phyloP scores from a whole-genome alignment of 768 basidiomycete genomes.

The Pisolithus marmoratus region DNA sequence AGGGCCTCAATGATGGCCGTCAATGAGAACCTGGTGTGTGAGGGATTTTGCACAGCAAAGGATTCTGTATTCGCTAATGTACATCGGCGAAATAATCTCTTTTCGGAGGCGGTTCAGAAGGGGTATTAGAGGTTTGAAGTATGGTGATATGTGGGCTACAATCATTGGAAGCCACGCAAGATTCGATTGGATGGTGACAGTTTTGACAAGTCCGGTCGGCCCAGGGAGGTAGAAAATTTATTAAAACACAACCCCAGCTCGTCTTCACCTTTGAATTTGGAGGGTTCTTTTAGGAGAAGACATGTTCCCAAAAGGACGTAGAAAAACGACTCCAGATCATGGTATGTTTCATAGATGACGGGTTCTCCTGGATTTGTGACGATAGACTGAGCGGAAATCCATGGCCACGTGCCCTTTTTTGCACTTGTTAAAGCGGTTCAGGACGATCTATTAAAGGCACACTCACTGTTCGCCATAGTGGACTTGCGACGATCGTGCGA shows the following conservation, averaged over 20 bases:
- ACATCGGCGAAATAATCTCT: too few relatives aligned
- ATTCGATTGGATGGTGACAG: not conserved
- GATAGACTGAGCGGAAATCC: conserved; percentile 1
- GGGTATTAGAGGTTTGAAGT: not conserved
- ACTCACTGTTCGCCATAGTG: too few relatives aligned
- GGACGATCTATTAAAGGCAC: too few relatives aligned
- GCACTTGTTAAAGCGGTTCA: too few relatives aligned
- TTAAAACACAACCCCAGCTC: conserved; percentile 2
- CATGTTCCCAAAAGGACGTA: not conserved
- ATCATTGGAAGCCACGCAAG: not conserved
- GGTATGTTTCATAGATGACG: not conserved
- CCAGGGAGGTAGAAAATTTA: not conserved
- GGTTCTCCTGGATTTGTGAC: conserved; percentile 2
- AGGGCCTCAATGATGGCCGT: too few relatives aligned
- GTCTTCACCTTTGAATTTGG: not conserved
- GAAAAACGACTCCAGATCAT: not conserved
- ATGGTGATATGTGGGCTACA: not conserved
- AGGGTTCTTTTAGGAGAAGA: not conserved
- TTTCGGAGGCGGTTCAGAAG: too few relatives aligned
- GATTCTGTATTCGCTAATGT: too few relatives aligned
- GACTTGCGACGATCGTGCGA: too few relatives aligned
- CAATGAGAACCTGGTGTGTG: too few relatives aligned
- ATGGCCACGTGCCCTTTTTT: conserved; percentile 1
- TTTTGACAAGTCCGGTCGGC: not conserved
- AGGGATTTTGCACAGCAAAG: too few relatives aligned